Evolutionary conservation across 2,329 filamentous ascomycete genomes (phyloP).

Genomic region (Aspergillus fumigatus): DNA sequence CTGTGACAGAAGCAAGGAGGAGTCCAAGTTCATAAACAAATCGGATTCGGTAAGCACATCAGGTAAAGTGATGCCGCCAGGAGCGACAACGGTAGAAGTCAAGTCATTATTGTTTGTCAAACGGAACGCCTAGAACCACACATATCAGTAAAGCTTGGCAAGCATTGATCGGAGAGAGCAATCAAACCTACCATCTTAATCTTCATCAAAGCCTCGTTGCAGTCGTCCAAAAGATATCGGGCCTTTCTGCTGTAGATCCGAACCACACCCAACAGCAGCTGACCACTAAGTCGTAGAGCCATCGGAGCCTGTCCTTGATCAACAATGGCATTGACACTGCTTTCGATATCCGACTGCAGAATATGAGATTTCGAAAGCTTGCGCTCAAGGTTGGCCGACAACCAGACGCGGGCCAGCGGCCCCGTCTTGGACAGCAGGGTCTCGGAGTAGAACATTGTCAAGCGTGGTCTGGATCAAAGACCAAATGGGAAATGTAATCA

Average conservation of each 20-base stretch:
- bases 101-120: constrained; percentile 93
- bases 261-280: constrained; percentile 90
- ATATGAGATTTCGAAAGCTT: constrained; percentile 98
- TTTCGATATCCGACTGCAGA: constrained; percentile 87
- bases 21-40: constrained; percentile 77
- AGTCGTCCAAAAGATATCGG: constrained; percentile 92
- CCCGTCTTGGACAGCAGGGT: constrained; percentile 94
- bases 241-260: constrained; percentile 97
- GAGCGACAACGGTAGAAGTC: constrained; percentile 73
- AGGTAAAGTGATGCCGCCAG: constrained; percentile 80
- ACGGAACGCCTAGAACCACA: constrained; percentile 69
- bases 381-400: constrained; percentile 95
- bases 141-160: constrained; percentile 28
- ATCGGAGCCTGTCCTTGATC: constrained; percentile 89
- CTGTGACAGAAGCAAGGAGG: constrained; percentile 75
- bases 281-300: constrained; percentile 87
- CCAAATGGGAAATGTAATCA: constrained; percentile 9
- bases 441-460: constrained; percentile 92
- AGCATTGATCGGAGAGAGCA: background rate
- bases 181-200: constrained; percentile 79
- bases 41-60: constrained; percentile 93
- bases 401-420: constrained; percentile 94
- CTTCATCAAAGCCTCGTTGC: constrained; percentile 94
- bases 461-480: constrained; percentile 1
- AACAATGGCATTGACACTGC: constrained; percentile 93